phyloP scores from a whole-genome alignment of 1,139 yeast genomes.

The Pneumocystis sp. region DNA sequence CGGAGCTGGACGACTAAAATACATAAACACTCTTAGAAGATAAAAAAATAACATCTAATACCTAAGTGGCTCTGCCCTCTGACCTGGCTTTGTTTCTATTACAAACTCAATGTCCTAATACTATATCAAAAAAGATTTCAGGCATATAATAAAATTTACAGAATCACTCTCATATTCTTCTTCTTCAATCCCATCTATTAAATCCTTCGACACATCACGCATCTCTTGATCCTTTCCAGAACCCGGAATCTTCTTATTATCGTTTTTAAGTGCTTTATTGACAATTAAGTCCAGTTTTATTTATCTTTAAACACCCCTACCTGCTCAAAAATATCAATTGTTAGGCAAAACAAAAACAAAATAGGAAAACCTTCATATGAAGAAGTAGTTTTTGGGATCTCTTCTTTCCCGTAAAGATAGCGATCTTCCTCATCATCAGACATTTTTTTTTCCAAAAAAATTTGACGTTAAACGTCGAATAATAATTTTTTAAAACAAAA shows the following conservation, averaged over 20 bases:
- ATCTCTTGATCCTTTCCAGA: not conserved
- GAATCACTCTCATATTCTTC: constrained; percentile 19
- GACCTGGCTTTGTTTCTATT: constrained; percentile 34
- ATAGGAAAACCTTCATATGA: constrained; percentile 15
- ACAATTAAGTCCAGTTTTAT: constrained; percentile 19
- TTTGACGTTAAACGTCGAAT: not conserved
- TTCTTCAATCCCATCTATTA: constrained; percentile 2
- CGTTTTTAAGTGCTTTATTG: constrained; percentile 5
- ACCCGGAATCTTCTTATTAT: not conserved
- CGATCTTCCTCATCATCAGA: constrained; percentile 64
- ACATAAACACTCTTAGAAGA: constrained; percentile 16
- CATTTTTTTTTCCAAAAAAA: not conserved
- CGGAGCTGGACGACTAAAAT: constrained; percentile 1
- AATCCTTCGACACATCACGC: not conserved
- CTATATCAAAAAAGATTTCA: constrained; percentile 12
- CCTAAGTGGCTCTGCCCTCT: constrained; percentile 24
- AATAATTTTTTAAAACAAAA: constrained; percentile 1
- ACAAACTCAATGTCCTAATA: constrained; percentile 47
- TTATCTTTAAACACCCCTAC: constrained; percentile 17
- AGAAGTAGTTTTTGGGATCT: constrained; percentile 6
- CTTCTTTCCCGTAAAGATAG: constrained; percentile 64
- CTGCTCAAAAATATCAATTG: constrained; percentile 2
- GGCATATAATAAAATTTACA: constrained; percentile 16
- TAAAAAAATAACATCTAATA: constrained; percentile 18
- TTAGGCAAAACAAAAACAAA: constrained; percentile 17